A percentile compares a stretch with the other conserved stretches of the same genome.
These are phyloP conservation scores for Termitomyces sp. DNA, from an alignment of 768 basidiomycete species.

Conservation along the genomic window DNA sequence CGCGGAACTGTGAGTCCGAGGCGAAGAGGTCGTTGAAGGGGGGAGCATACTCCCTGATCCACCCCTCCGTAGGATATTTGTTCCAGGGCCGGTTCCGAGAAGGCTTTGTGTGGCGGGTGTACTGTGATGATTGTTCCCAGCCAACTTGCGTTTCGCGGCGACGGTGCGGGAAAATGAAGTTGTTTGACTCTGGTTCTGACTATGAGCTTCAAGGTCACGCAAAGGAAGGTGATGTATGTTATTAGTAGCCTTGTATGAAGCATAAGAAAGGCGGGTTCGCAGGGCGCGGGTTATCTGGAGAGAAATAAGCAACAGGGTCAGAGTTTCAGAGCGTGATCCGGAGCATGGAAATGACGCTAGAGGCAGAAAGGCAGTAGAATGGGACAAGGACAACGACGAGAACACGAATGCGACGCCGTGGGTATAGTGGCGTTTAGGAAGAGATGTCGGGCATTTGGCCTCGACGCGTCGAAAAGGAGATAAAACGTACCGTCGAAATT, in stretches of 20 bases:
- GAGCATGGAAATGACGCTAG: conserved; percentile 6
- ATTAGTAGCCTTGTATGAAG: conserved; percentile 77
- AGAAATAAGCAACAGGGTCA: conserved; percentile 31
- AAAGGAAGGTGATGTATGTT: conserved; percentile 62
- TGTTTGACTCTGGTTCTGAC: conserved; percentile 34
- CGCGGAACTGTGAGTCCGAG: conserved; percentile 39
- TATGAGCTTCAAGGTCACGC: conserved; percentile 66
- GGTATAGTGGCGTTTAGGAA: background rate
- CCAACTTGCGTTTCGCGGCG: conserved; percentile 53
- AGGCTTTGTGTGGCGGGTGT: conserved; percentile 47
- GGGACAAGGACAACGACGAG: conserved; percentile 4
- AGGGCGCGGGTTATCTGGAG: conserved; percentile 74
- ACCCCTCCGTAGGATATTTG: conserved; percentile 25
- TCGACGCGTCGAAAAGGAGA: conserved; percentile 44
- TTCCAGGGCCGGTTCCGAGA: conserved; percentile 22
- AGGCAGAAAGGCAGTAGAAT: conserved; percentile 7
- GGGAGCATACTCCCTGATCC: conserved; percentile 43
- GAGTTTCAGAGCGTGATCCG: conserved; percentile 23
- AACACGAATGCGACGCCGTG: conserved; percentile 3
- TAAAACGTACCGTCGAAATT: conserved; percentile 65
- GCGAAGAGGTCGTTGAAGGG: conserved; percentile 33
- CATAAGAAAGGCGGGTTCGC: conserved; percentile 76
- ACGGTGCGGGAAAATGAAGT: conserved; percentile 44
- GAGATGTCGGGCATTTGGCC: background rate
- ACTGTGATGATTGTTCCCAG: conserved; percentile 37